phyloP scores from a whole-genome alignment of 2,329 filamentous ascomycete genomes.

The Phialocephala sp. region DNA sequence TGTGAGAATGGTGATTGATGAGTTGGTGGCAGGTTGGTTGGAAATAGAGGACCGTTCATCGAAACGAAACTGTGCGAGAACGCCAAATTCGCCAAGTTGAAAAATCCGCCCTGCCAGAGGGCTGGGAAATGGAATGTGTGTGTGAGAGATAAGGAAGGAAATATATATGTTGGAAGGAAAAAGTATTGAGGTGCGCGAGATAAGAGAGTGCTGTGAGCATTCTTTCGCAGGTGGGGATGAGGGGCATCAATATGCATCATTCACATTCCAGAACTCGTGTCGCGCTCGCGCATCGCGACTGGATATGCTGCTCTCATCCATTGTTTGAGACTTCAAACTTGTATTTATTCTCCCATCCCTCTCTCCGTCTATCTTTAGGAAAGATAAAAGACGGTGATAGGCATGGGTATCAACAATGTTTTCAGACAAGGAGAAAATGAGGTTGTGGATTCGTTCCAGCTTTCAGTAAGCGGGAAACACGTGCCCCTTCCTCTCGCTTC shows the following conservation, averaged over 20 bases:
- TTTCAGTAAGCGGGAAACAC: background rate
- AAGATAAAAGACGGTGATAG: background rate
- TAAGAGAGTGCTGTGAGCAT: background rate
- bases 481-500: background rate
- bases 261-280: background rate
- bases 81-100: slow-evolving; percentile 6
- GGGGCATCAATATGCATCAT: background rate
- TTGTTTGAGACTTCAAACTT: slow-evolving; percentile 10
- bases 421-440: background rate
- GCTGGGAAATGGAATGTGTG: slow-evolving; percentile 12
- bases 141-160: background rate
- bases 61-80: slow-evolving; percentile 21
- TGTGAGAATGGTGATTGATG: background rate
- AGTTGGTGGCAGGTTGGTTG: background rate
- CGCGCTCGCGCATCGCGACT: slow-evolving; percentile 2
- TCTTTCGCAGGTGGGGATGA: slow-evolving; percentile 5
- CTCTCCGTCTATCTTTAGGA: background rate
- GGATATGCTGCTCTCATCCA: background rate
- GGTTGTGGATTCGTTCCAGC: background rate
- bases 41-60: slow-evolving; percentile 3
- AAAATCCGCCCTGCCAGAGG: slow-evolving; percentile 14
- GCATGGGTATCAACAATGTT: background rate
- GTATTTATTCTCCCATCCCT: background rate
- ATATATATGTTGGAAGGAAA: background rate
- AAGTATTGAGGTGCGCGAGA: background rate